Conservation (phyloP, 306 rosid genomes). For the Castanea sativa region DNA sequence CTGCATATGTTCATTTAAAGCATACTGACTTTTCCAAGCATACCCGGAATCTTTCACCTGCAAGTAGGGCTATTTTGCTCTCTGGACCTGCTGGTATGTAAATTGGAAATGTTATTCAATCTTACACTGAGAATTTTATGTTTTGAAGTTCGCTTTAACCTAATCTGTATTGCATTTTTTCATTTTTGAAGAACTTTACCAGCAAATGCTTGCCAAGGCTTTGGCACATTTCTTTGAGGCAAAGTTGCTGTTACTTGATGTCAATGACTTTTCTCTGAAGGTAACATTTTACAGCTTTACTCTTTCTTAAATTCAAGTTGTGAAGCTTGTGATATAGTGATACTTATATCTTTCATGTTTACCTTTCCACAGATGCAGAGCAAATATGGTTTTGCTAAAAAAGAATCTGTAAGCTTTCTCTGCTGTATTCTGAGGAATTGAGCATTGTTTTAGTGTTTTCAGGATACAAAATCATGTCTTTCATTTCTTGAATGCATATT, state of each 20-base stretch:
- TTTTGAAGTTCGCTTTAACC: not conserved
- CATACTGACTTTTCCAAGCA: conserved; percentile 67
- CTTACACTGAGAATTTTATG: not conserved
- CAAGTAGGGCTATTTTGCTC: conserved; percentile 82
- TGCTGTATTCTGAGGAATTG: not conserved
- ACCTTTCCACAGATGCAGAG: conserved; percentile 66
- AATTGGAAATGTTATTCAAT: not conserved
- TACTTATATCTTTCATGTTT: conserved; percentile 28
- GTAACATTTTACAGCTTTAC: conserved; percentile 32
- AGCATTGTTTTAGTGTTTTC: not conserved
- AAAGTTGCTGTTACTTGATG: conserved; percentile 73
- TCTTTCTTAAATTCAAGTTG: conserved; percentile 8
- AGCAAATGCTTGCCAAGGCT: conserved; percentile 86
- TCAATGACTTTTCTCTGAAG: conserved; percentile 73
- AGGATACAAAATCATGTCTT: not conserved
- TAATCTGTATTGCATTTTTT: conserved; percentile 7
- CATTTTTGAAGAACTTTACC: conserved; percentile 62
- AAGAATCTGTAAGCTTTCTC: conserved; percentile 56
- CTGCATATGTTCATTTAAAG: conserved; percentile 77
- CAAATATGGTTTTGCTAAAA: conserved; percentile 72
- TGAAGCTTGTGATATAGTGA: not conserved
- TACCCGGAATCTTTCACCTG: conserved; percentile 85
- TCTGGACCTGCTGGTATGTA: conserved; percentile 82
- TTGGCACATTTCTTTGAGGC: conserved; percentile 75
- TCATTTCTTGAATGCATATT: not conserved